A percentile compares a stretch with the other conserved stretches of the same genome.
These are phyloP conservation scores for Amborella trichopoda DNA, from an alignment of 164 flowering plant genomes.

Conservation along the genomic window DNA sequence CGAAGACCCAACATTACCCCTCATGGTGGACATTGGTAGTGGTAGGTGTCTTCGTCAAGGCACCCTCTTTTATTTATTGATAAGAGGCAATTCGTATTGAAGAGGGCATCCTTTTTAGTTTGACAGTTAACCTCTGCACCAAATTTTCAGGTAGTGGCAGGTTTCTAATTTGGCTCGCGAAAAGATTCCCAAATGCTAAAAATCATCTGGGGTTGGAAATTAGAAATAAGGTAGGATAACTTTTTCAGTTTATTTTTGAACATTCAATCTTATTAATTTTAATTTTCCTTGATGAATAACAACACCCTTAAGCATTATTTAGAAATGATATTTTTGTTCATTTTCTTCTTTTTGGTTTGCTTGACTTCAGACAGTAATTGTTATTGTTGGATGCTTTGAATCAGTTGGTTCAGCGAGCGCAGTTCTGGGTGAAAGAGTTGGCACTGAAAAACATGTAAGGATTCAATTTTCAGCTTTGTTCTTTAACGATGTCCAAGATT, in stretches of 20 bases:
- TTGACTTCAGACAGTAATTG: too few relatives aligned
- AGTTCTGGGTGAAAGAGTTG: conserved; percentile 68
- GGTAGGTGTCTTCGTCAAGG: conserved; percentile 25
- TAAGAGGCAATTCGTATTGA: background rate
- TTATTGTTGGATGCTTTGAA: conserved; percentile 2
- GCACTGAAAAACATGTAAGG: conserved; percentile 63
- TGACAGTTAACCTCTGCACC: background rate
- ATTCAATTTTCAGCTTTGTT: conserved; percentile 2
- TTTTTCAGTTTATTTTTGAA: background rate
- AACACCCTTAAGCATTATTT: too few relatives aligned
- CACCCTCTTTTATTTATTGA: background rate
- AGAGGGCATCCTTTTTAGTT: background rate
- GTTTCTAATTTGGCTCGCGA: conserved; percentile 93
- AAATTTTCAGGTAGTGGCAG: conserved; percentile 83
- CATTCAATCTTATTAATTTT: background rate
- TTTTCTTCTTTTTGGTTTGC: background rate
- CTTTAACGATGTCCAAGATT: background rate
- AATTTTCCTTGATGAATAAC: background rate
- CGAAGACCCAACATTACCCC: conserved; percentile 49
- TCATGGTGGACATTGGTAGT: conserved; percentile 86
- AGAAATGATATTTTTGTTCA: too few relatives aligned
- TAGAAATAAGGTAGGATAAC: conserved; percentile 56
- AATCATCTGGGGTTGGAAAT: conserved; percentile 93
- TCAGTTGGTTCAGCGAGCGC: conserved; percentile 80
- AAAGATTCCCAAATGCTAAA: conserved; percentile 30